A percentile compares a stretch with the other conserved stretches of the same genome.
Evolutionary conservation across 164 flowering plant genomes (phyloP).

Genomic region (Vitis rupestris): DNA sequence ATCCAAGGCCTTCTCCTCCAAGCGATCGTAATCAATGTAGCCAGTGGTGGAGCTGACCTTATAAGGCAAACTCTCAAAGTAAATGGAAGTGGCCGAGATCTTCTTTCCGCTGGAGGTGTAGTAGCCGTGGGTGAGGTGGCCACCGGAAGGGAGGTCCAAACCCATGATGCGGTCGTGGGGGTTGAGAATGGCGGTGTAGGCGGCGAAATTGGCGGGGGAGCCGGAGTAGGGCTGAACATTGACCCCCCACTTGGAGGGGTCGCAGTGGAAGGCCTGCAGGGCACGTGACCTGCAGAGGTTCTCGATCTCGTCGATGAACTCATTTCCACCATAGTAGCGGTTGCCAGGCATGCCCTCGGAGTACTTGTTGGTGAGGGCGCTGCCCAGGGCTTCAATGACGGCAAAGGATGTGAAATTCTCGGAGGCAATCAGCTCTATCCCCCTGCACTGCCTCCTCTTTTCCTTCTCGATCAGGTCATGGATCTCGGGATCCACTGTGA

Average conservation of each 20-base stretch:
- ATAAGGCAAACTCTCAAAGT: conserved; percentile 98
- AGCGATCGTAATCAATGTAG: conserved; percentile 80
- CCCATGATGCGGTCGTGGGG: conserved; percentile 99
- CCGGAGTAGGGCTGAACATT: conserved; percentile 98
- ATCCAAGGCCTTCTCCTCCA: conserved; percentile 99
- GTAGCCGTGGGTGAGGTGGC: conserved; percentile 95
- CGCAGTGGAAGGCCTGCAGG: conserved; percentile 64
- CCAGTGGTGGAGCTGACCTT: conserved; percentile 83
- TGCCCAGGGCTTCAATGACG: conserved; percentile 91
- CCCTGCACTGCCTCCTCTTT: conserved; percentile 90
- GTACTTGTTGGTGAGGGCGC: conserved; percentile 93
- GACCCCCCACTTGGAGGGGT: conserved; percentile 85
- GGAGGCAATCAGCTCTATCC: conserved; percentile 96
- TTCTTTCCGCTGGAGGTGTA: conserved; percentile 94
- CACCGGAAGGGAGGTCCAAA: conserved; percentile 90
- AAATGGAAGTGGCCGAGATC: conserved; percentile 95
- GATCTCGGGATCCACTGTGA: conserved; percentile 70
- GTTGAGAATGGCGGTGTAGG: conserved; percentile 85
- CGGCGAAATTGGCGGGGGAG: conserved; percentile 95
- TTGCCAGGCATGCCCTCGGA: conserved; percentile 99
- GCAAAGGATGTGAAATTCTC: conserved; percentile 98
- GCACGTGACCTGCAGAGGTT: conserved; percentile 86
- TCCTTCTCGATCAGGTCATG: conserved; percentile 95
- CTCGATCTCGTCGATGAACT: conserved; percentile 94
- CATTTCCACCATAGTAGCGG: conserved; percentile 98